These are phyloP conservation scores for Ophiocytium majus DNA, from an alignment of 352 stramenopile species.

Conservation along the genomic window DNA sequence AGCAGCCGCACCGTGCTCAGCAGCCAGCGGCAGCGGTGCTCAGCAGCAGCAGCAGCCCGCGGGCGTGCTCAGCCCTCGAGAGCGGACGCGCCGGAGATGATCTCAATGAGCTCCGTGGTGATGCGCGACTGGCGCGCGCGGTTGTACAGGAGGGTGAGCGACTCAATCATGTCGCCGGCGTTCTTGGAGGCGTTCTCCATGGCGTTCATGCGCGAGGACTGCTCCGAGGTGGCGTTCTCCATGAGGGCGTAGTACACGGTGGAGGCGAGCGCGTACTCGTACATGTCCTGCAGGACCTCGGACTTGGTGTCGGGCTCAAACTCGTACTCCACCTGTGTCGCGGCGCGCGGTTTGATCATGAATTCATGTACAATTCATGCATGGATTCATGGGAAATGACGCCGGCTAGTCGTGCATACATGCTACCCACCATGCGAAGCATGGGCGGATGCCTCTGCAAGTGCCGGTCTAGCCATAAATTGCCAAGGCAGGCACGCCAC, in stretches of 20 bases:
- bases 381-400: too few species aligned
- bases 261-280: conserved; percentile 87
- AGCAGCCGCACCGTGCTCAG: too few species aligned
- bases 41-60: too few species aligned
- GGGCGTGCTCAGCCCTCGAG: too few species aligned
- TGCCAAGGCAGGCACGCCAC: too few species aligned
- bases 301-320: conserved; percentile 96
- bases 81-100: conserved; percentile 94
- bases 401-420: too few species aligned
- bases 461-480: too few species aligned
- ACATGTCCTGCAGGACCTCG: conserved; percentile 90
- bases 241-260: conserved; percentile 93
- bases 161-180: conserved; percentile 93
- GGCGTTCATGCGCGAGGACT: conserved; percentile 96
- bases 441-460: too few species aligned
- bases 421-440: too few species aligned
- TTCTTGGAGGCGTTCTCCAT: conserved; percentile 99
- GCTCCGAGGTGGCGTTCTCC: conserved; percentile 94
- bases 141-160: conserved; percentile 83
- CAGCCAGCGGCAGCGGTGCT: too few species aligned
- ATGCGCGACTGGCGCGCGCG: conserved; percentile 90
- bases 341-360: too few species aligned
- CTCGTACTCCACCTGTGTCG: conserved; percentile 86
- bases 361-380: too few species aligned
- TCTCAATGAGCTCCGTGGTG: conserved; percentile 95